Evolutionary conservation across 345 rosid species (phyloP).

Genomic region (Eutrema heterophyllum): DNA sequence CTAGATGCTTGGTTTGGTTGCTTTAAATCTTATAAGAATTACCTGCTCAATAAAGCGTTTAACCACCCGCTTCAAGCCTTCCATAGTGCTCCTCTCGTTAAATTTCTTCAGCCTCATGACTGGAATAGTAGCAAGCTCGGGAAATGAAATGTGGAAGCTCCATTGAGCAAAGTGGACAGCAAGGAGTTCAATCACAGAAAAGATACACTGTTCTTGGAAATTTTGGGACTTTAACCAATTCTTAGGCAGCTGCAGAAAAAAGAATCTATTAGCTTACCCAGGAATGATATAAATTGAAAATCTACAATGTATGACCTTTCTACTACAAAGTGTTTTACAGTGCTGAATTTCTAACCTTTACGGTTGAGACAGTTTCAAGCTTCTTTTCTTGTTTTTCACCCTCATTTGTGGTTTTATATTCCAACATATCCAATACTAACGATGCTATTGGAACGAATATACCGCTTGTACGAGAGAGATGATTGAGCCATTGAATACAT

Average conservation of each 20-base stretch:
- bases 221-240: constrained; percentile 79
- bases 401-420: constrained; percentile 65
- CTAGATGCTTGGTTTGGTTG: neutral
- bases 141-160: constrained; percentile 89
- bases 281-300: neutral
- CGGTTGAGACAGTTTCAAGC: constrained; percentile 47
- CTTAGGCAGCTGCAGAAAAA: constrained; percentile 68
- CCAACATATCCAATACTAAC: constrained; percentile 64
- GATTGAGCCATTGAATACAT: constrained; percentile 82
- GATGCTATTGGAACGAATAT: constrained; percentile 75
- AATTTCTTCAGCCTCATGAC: constrained; percentile 61
- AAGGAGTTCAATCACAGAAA: constrained; percentile 64
- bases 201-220: constrained; percentile 68
- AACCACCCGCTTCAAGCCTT: constrained; percentile 51
- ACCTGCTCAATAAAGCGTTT: constrained; percentile 88
- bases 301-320: neutral
- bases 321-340: neutral
- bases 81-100: constrained; percentile 49
- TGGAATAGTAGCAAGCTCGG: constrained; percentile 82
- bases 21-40: neutral
- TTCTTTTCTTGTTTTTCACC: constrained; percentile 48
- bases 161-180: constrained; percentile 75
- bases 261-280: neutral
- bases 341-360: constrained; percentile 50
- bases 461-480: constrained; percentile 64